Conservation (phyloP, 441 rosid species). For the Arabidopsis hybrid region DNA sequence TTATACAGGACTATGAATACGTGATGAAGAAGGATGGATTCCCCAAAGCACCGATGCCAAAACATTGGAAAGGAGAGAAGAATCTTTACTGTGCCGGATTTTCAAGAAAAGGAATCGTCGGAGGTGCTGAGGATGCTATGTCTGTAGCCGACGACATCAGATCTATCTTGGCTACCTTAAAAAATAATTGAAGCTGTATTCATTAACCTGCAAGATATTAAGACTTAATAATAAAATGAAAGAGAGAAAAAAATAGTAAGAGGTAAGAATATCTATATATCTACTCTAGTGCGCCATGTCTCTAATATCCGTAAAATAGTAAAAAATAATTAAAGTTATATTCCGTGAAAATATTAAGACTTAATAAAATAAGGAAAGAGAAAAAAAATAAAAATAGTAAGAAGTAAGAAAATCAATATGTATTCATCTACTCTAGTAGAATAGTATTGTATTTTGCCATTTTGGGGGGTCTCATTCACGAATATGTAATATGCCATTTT, state of each 20-base stretch:
- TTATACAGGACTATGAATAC: conserved; percentile 46
- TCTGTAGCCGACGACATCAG: conserved; percentile 55
- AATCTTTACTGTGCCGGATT: conserved; percentile 72
- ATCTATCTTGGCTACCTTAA: neutral
- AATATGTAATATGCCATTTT: too few species aligned
- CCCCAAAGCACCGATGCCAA: conserved; percentile 53
- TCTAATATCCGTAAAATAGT: too few species aligned
- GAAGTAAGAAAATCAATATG: too few species aligned
- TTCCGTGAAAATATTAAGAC: too few species aligned
- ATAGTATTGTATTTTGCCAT: too few species aligned
- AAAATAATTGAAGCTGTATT: neutral
- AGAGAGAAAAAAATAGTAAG: neutral
- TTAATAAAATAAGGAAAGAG: too few species aligned
- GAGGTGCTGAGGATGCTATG: conserved; percentile 57
- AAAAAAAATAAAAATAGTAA: too few species aligned
- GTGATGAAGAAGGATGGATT: conserved; percentile 62
- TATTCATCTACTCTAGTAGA: too few species aligned
- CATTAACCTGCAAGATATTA: neutral
- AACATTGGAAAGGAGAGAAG: conserved; percentile 77
- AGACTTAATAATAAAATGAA: neutral
- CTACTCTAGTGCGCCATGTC: too few species aligned
- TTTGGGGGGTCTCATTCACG: too few species aligned
- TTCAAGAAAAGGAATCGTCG: conserved; percentile 65
- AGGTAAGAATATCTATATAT: neutral
- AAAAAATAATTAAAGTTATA: too few species aligned